These are phyloP conservation scores for Astrothelium macrocarpum DNA, from an alignment of 495 filamentous ascomycete species.

Conservation along the genomic window DNA sequence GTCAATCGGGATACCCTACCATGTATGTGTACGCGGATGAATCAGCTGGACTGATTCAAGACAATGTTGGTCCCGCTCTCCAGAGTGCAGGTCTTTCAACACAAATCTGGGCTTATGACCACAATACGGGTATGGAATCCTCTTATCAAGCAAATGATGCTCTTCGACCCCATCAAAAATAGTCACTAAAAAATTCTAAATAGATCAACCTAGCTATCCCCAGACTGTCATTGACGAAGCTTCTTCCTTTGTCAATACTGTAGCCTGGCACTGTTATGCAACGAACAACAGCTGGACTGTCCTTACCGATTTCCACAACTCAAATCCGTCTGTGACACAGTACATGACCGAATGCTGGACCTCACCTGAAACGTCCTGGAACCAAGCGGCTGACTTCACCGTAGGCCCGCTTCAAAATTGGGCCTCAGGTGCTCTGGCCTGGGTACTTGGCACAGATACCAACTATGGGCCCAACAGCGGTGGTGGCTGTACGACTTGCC, in stretches of 20 bases:
- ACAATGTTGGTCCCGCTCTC: constrained; percentile 42
- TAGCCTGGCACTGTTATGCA: constrained; percentile 50
- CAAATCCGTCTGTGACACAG: constrained; percentile 38
- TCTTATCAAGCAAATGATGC: not conserved
- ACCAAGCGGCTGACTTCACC: constrained; percentile 43
- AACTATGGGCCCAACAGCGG: constrained; percentile 44
- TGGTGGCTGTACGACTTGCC: constrained; percentile 42
- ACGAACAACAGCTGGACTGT: constrained; percentile 42
- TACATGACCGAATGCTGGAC: constrained; percentile 56
- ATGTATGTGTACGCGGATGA: constrained; percentile 47
- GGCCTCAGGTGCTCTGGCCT: constrained; percentile 43
- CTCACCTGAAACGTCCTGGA: constrained; percentile 36
- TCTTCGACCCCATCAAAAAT: not conserved
- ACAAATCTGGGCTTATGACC: constrained; percentile 46
- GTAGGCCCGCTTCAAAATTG: constrained; percentile 50
- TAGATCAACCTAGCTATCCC: constrained; percentile 38
- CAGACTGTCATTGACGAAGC: constrained; percentile 40
- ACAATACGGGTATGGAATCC: constrained; percentile 42
- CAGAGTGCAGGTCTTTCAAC: constrained; percentile 35
- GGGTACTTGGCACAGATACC: constrained; percentile 45
- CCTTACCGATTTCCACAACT: constrained; percentile 39
- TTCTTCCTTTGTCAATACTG: constrained; percentile 35
- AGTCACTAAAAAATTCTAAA: not conserved
- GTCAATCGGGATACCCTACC: constrained; percentile 42
- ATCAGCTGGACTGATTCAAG: constrained; percentile 38